Conservation (phyloP, 305 asterid genomes). For the Fraxinus ornus region DNA sequence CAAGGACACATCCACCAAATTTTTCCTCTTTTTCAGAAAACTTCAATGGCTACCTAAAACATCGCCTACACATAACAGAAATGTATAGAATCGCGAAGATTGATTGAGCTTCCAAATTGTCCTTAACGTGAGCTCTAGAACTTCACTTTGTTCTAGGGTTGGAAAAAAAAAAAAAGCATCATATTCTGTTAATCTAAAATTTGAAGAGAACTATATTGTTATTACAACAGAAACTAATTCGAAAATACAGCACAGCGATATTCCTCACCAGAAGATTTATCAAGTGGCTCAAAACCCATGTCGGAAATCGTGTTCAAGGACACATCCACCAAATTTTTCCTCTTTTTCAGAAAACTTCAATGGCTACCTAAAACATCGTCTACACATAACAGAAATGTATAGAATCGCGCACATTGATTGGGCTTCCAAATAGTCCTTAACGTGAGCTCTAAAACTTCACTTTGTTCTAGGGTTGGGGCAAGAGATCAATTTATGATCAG, state of each 20-base stretch:
- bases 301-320: neutral
- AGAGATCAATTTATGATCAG: neutral
- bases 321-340: neutral
- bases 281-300: neutral
- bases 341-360: neutral
- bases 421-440: neutral
- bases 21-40: neutral
- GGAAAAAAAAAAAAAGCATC: neutral
- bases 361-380: neutral
- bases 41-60: neutral
- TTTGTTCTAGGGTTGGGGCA: neutral
- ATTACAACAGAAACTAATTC: neutral
- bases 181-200: neutral
- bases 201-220: neutral
- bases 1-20: neutral
- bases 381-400: neutral
- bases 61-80: neutral
- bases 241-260: neutral
- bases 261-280: neutral
- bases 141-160: neutral
- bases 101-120: neutral
- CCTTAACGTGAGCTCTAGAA: neutral
- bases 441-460: neutral
- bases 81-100: neutral
- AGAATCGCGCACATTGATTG: neutral